Conservation (phyloP, 176 grass and related monocot species). For the Pharus latifolius region DNA sequence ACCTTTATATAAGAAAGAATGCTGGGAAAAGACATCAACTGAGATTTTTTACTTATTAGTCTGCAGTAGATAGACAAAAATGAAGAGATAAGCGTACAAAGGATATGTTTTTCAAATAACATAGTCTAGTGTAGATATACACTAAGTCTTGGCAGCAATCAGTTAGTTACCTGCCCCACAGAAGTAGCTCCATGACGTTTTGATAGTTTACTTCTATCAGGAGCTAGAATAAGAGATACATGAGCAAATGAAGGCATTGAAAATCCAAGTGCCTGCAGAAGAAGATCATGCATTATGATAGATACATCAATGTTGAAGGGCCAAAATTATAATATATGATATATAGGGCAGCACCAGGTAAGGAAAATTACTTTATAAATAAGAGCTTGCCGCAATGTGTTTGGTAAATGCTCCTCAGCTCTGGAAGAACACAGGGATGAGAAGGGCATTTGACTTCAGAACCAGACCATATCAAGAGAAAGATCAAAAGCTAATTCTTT, state of each 20-base stretch:
- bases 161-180: slow-evolving; percentile 68
- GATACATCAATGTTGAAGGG: not conserved
- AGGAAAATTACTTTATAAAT: slow-evolving; percentile 73
- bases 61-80: not conserved
- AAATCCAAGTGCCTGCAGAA: slow-evolving; percentile 78
- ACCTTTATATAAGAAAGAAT: not conserved
- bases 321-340: not conserved
- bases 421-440: slow-evolving; percentile 30
- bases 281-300: not conserved
- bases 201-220: slow-evolving; percentile 97
- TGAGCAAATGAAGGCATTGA: slow-evolving; percentile 97
- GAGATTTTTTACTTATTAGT: not conserved
- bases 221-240: slow-evolving; percentile 93
- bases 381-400: slow-evolving; percentile 87
- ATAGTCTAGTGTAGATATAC: not conserved
- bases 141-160: not conserved
- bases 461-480: not conserved
- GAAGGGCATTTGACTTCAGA: not conserved
- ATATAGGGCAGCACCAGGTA: not conserved
- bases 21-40: not conserved
- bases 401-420: slow-evolving; percentile 98
- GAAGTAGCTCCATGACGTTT: slow-evolving; percentile 98
- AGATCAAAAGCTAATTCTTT: not conserved
- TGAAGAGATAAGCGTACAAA: not conserved
- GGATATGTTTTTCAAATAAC: not conserved